Evolutionary conservation across 768 basidiomycete genomes (phyloP), one percentile per base, ranked within the genome.

Genomic region (Leccinum incarnatum): DNA sequence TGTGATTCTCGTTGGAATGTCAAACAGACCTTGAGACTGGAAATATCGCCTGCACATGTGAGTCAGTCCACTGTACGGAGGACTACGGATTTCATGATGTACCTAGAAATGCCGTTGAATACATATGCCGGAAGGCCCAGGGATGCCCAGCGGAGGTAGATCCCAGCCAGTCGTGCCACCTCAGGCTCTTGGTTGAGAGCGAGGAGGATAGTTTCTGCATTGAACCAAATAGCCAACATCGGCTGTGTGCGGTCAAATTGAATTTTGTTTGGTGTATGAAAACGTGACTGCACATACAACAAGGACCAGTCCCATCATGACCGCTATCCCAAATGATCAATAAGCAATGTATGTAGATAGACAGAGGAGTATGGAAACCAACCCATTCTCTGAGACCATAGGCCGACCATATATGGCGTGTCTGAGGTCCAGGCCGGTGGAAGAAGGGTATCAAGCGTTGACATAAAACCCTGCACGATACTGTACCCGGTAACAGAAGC

Each of bases 351-450:
- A 47, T 49, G 37, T 36, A 10, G 15, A 23, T 29, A 27, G 56
- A 37, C 23, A 21, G 3, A 2, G 50, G 21, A 27, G 30, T 23
- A 29, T 19, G 15, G 21, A 47, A 55, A 77, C 87, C 48, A 62
- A 89, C 89, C 77, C 90, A 93, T 94, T 62, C 95, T 79, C 71
- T 95, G 93, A 9, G 89, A 74, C 95, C 95, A 96, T 8, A 96
- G 79, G 7, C 95, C 95, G 11, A 98, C 92, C 11, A 93, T 79
- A 15, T 87, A 76, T 0, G 95, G 96, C 30, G 88, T 85, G 1
- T 86, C 69, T 3, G 93, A 94, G 0, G 97, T 95, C 95, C 92
- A 99, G 15, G 96, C 95, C 40, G 92, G 85, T 1, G 97, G 96
- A 9, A 98, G 84, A 66, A 99, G 82, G 0, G 95, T 95, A 71